These are phyloP conservation scores for Leucosporidium yakuticum DNA, from an alignment of 768 basidiomycete species.

Conservation along the genomic window DNA sequence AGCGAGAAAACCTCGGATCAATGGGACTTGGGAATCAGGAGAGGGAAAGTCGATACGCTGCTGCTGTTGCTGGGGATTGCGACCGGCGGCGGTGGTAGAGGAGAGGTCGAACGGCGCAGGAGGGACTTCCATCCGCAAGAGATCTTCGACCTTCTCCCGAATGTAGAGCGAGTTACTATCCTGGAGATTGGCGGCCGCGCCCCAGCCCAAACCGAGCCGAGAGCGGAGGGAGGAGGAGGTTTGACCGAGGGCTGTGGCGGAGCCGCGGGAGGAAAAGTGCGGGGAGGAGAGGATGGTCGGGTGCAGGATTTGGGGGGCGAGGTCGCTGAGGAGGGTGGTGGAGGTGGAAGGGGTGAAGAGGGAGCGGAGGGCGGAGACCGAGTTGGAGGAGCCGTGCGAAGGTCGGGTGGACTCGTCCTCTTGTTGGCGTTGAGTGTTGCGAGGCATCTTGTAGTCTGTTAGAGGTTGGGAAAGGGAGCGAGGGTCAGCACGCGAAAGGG, in stretches of 20 bases:
- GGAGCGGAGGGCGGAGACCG: background rate
- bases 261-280: background rate
- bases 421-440: too few relatives aligned
- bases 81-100: background rate
- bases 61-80: background rate
- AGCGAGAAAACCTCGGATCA: slow-evolving; percentile 86
- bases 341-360: slow-evolving; percentile 1
- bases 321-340: background rate
- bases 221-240: background rate
- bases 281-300: background rate
- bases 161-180: slow-evolving; percentile 22
- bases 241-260: background rate
- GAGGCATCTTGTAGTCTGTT: too few relatives aligned
- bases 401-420: too few relatives aligned
- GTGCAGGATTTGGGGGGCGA: slow-evolving; percentile 3
- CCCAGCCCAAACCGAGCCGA: slow-evolving; percentile 4
- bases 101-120: slow-evolving; percentile 26
- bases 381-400: too few relatives aligned
- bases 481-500: too few relatives aligned
- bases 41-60: slow-evolving; percentile 6
- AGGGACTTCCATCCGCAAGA: slow-evolving; percentile 29
- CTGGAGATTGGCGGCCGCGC: background rate
- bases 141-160: slow-evolving; percentile 35
- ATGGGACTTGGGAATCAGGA: slow-evolving; percentile 53
- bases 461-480: too few relatives aligned